phyloP scores from a whole-genome alignment of 2,329 filamentous ascomycete genomes.

The Ceratocystiopsis minuta region DNA sequence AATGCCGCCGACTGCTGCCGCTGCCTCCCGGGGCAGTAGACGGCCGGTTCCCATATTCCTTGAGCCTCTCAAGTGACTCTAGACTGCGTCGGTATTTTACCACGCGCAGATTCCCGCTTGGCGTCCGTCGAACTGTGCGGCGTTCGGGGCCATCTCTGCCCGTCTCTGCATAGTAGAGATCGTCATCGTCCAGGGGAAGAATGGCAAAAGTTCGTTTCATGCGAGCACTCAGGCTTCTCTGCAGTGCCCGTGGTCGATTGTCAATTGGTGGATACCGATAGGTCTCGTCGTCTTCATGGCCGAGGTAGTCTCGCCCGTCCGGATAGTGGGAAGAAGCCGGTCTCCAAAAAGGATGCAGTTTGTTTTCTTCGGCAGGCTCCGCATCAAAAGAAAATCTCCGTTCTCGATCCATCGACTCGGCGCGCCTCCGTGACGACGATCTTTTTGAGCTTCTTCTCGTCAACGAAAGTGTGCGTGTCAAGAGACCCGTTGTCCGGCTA shows the following conservation, averaged over 20 bases:
- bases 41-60: constrained; percentile 13
- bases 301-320: constrained; percentile 13
- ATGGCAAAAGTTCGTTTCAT: constrained; percentile 44
- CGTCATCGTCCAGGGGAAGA: constrained; percentile 29
- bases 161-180: constrained; percentile 13
- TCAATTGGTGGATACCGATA: constrained; percentile 31
- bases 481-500: constrained; percentile 23
- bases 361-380: constrained; percentile 31
- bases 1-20: constrained; percentile 7
- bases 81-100: constrained; percentile 33
- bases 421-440: not conserved
- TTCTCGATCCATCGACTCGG: constrained; percentile 8
- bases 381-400: constrained; percentile 20
- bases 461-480: constrained; percentile 35
- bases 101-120: constrained; percentile 42
- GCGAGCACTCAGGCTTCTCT: constrained; percentile 31
- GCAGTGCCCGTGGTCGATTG: constrained; percentile 26
- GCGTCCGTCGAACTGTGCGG: constrained; percentile 38
- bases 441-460: constrained; percentile 13
- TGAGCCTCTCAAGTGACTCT: constrained; percentile 16
- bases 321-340: constrained; percentile 28
- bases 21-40: constrained; percentile 18
- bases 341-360: constrained; percentile 43
- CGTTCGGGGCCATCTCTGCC: constrained; percentile 25
- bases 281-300: constrained; percentile 18